A percentile compares a stretch with the other conserved stretches of the same genome.
phyloP scores from a whole-genome alignment of 495 filamentous ascomycete genomes.

The Bryoglossum gracile region DNA sequence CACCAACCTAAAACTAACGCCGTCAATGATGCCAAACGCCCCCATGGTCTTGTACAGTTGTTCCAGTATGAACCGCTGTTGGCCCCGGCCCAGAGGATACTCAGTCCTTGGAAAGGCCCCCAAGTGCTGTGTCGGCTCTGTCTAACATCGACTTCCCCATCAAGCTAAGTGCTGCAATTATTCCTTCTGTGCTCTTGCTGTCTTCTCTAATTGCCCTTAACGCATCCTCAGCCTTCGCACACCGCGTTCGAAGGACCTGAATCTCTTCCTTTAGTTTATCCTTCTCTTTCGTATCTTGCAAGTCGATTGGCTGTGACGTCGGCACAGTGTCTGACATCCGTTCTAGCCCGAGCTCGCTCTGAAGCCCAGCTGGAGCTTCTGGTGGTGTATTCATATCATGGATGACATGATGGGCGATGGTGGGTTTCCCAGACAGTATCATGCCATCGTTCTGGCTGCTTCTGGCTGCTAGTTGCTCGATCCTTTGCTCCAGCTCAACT shows the following conservation, averaged over 20 bases:
- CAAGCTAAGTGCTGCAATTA: constrained; percentile 11
- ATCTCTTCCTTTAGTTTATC: constrained; percentile 19
- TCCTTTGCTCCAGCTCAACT: constrained; percentile 28
- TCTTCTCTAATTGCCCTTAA: constrained; percentile 17
- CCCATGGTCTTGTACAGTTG: too few species aligned
- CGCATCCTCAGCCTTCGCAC: constrained; percentile 15
- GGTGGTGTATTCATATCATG: neutral
- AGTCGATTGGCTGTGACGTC: neutral
- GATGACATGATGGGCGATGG: too few species aligned
- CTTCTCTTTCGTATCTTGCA: constrained; percentile 1
- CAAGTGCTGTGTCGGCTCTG: constrained; percentile 13
- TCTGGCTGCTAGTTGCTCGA: constrained; percentile 2
- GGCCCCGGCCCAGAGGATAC: too few species aligned
- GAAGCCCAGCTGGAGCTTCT: neutral
- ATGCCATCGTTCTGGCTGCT: neutral
- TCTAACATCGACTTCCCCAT: constrained; percentile 14
- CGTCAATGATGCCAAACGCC: neutral
- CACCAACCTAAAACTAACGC: neutral
- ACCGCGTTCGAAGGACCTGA: constrained; percentile 14
- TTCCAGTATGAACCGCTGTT: too few species aligned
- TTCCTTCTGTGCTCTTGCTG: constrained; percentile 19
- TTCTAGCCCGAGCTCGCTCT: neutral
- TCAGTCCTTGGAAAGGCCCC: neutral
- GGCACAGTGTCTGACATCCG: neutral
- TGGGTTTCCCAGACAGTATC: too few species aligned